A percentile compares a stretch with the other conserved stretches of the same genome.
Conservation (phyloP, 768 basidiomycete genomes). For the Ephemerocybe angulata region DNA sequence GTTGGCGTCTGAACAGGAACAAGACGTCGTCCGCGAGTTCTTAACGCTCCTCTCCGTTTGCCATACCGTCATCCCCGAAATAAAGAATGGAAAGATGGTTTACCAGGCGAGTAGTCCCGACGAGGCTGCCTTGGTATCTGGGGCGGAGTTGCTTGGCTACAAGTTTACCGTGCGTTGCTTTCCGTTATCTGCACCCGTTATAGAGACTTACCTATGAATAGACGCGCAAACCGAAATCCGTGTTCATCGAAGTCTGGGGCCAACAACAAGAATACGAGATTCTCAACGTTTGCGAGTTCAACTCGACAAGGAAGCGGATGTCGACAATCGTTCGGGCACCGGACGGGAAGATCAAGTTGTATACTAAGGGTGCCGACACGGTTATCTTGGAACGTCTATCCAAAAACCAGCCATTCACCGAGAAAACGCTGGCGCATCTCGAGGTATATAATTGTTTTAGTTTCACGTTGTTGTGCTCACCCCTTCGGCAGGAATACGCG, state of each 20-base stretch:
- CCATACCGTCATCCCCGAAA: constrained; percentile 97
- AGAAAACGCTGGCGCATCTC: constrained; percentile 83
- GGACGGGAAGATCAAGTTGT: constrained; percentile 89
- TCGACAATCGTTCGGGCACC: constrained; percentile 88
- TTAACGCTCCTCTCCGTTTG: constrained; percentile 88
- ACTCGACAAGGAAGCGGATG: constrained; percentile 97
- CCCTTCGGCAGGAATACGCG: constrained; percentile 72
- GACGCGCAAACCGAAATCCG: constrained; percentile 95
- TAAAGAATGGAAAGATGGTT: constrained; percentile 80
- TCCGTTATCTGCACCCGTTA: not conserved
- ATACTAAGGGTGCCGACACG: constrained; percentile 96
- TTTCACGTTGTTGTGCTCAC: constrained; percentile 1
- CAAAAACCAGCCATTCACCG: constrained; percentile 78
- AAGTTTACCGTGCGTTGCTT: constrained; percentile 78
- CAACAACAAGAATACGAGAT: constrained; percentile 78
- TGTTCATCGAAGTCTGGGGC: constrained; percentile 81
- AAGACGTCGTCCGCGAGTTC: constrained; percentile 62
- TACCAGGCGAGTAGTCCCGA: constrained; percentile 98
- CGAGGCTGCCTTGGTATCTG: constrained; percentile 92
- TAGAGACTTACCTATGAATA: constrained; percentile 26
- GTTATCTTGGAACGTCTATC: constrained; percentile 93
- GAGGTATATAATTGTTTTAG: constrained; percentile 54
- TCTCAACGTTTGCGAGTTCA: constrained; percentile 98
- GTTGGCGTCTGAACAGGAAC: constrained; percentile 37
- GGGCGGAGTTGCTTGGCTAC: constrained; percentile 89